Evolutionary conservation across 2,329 filamentous ascomycete species (phyloP), one percentile per base, ranked within the genome.

Genomic region (Fusarium succisae): DNA sequence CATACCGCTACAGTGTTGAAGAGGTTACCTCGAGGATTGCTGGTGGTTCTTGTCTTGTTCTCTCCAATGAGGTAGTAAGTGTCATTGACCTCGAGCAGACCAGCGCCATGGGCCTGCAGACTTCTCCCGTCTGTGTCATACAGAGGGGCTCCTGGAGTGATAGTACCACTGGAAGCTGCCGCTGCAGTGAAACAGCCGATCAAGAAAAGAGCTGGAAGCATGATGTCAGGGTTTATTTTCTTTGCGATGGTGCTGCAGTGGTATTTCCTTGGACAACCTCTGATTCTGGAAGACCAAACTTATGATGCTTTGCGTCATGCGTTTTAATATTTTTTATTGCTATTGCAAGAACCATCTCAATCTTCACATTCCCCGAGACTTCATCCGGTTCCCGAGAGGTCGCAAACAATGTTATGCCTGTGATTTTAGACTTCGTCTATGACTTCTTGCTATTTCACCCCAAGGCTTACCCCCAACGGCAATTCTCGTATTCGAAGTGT

Each of bases 311-410:
- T 24, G n/a, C 4, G 10, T 18, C 17, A 18, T 44, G n/a, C 6
- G 1, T 18, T 10, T 24, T 24, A 18, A 24, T 24, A 18, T 44
- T n/a, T 11, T 0, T 4, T 44, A 10, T 44, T 44, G 0, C 15
- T 1, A 44, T 44, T 44, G 10, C 15, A 10, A 11, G 2, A 24
- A 5, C 6, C 6, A 44, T 44, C 15, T 24, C 10, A 18, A 44
- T 18, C 11, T 24, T 44, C 15, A 8, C 15, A 26, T 2, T 44
- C 12, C n/a, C 43, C n/a, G n/a, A 26, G 43, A 26, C n/a, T 44
- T 44, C n/a, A 18, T 41, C 38, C 20, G 38, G 13, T 14, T 41
- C 43, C 43, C 43, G 43, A 18, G 43, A 44, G 10, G 17, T 10
- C n/a, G n/a, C 10, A 44, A 5, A 5, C n/a, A 24, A 35, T 35